Conservation (phyloP, 331 rosid species). For the Dryas integrifolia region DNA sequence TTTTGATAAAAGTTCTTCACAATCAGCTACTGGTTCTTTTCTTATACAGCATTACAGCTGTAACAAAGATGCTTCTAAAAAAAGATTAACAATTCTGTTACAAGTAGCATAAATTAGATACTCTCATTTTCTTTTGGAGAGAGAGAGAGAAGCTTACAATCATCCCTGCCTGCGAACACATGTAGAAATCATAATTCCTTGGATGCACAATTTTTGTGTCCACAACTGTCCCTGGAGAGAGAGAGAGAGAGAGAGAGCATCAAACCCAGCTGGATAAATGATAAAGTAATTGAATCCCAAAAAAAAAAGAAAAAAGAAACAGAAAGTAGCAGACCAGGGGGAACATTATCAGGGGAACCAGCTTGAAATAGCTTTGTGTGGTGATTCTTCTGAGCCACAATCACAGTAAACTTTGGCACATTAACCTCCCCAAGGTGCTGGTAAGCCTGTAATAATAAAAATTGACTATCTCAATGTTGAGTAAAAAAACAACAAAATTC, state of each 20-base stretch:
- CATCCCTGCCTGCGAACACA: constrained; percentile 84
- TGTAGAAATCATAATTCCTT: constrained; percentile 70
- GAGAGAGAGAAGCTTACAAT: constrained; percentile 45
- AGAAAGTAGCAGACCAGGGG: constrained; percentile 64
- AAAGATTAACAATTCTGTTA: not conserved
- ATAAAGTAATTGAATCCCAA: not conserved
- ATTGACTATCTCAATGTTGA: constrained; percentile 12
- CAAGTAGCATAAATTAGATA: not conserved
- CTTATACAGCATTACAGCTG: too few relatives aligned
- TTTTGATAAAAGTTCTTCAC: too few relatives aligned
- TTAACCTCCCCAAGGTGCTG: constrained; percentile 67
- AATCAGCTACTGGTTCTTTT: too few relatives aligned
- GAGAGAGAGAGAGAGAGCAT: not conserved
- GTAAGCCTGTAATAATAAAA: constrained; percentile 63
- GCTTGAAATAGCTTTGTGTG: constrained; percentile 71
- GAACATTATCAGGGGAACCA: constrained; percentile 62
- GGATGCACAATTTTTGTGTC: constrained; percentile 84
- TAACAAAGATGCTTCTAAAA: too few relatives aligned
- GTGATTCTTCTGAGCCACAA: constrained; percentile 86
- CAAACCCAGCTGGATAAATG: not conserved
- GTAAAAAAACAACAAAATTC: not conserved
- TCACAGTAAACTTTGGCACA: constrained; percentile 74
- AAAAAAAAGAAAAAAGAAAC: not conserved
- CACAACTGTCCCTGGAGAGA: constrained; percentile 71
- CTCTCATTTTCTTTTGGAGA: not conserved